These are phyloP conservation scores for Cryphonectria naterciae DNA, from an alignment of 2,329 filamentous ascomycete species.

Conservation along the genomic window DNA sequence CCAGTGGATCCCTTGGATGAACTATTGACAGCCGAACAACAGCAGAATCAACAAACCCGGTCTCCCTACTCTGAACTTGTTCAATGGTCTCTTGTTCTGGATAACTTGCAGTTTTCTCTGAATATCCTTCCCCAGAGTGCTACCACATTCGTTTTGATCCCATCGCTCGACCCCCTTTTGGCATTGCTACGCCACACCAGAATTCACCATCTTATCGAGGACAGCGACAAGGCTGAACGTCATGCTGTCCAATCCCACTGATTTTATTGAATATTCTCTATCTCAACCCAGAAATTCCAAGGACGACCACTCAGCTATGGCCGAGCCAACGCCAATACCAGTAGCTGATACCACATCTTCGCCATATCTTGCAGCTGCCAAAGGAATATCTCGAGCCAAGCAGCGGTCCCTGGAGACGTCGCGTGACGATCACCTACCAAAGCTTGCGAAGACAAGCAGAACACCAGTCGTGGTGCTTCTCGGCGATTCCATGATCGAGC, in stretches of 20 bases:
- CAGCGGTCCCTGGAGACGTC: constrained; percentile 1
- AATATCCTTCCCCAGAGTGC: no score
- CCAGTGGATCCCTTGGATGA: neutral
- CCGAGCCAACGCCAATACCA: neutral
- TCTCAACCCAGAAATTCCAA: neutral
- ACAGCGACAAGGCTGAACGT: no score
- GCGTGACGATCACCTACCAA: neutral
- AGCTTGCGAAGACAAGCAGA: neutral
- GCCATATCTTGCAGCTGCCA: neutral
- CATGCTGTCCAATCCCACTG: neutral
- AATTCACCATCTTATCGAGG: no score
- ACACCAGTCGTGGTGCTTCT: constrained; percentile 25
- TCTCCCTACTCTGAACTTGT: neutral
- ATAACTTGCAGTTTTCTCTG: neutral
- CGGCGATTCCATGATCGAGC: constrained; percentile 35
- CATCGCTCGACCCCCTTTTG: neutral
- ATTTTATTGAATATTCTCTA: neutral
- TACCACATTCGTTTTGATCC: neutral
- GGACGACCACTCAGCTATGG: neutral
- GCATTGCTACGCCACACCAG: neutral
- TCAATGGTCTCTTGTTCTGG: no score
- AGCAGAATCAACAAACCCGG: neutral
- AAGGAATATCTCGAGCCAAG: neutral
- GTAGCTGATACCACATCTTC: neutral
- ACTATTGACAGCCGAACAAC: neutral